phyloP scores from a whole-genome alignment of 129 eudicot genomes.

The Tagetes patula region DNA sequence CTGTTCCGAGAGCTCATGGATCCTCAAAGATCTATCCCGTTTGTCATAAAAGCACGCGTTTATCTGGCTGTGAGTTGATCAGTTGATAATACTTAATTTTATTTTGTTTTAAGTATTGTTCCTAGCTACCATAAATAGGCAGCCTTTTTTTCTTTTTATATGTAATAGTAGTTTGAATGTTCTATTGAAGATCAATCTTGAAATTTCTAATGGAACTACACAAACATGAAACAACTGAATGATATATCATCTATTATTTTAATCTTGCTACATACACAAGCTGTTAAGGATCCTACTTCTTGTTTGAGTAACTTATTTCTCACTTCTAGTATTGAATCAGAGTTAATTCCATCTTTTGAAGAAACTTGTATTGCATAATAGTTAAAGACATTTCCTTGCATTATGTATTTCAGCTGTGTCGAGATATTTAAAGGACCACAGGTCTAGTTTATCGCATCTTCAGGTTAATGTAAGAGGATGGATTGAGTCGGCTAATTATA shows the following conservation, averaged over 20 bases:
- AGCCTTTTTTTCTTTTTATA: neutral
- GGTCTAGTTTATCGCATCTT: neutral
- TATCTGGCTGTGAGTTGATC: conserved; percentile 81
- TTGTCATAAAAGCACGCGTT: conserved; percentile 86
- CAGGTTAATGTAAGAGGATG: neutral
- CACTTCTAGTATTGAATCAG: neutral
- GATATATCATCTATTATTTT: neutral
- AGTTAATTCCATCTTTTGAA: neutral
- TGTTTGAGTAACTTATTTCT: neutral
- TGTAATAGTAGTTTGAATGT: neutral
- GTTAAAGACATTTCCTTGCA: neutral
- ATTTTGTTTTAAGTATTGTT: neutral
- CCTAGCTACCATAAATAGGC: neutral
- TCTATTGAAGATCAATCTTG: neutral
- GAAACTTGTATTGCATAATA: neutral
- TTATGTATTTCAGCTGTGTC: neutral
- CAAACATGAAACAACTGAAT: neutral
- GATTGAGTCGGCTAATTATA: neutral
- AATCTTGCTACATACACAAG: neutral
- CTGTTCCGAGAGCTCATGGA: conserved; percentile 73
- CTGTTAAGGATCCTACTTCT: neutral
- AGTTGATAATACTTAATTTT: conserved; percentile 30
- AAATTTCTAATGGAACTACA: neutral
- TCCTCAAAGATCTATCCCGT: conserved; percentile 91
- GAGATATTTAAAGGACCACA: neutral